Percentiles rank a stretch among this genome's conserved stretches.
phyloP scores from a whole-genome alignment of 2,329 filamentous ascomycete genomes.

The Phyllosticta capitalensis region DNA sequence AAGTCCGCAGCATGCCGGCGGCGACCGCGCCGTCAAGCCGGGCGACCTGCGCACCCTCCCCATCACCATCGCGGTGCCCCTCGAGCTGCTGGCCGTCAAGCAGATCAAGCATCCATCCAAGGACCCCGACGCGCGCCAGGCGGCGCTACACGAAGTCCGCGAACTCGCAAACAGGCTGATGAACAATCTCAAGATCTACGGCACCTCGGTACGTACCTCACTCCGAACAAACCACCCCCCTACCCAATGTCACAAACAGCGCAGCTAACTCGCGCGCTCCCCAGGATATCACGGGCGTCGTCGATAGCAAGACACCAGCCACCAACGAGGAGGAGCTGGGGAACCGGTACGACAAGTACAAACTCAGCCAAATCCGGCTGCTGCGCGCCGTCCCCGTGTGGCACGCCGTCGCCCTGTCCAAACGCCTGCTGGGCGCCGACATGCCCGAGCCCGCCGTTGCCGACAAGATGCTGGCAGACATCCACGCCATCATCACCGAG shows the following conservation, averaged over 20 bases:
- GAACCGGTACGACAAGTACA: slow-evolving; percentile 6
- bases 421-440: slow-evolving; percentile 28
- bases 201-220: slow-evolving; percentile 13
- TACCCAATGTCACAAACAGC: too few species aligned
- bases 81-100: slow-evolving; percentile 34
- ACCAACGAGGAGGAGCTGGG: slow-evolving; percentile 3
- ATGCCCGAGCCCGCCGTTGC: slow-evolving; percentile 23
- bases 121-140: slow-evolving; percentile 28
- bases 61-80: slow-evolving; percentile 31
- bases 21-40: neutral
- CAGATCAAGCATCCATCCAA: slow-evolving; percentile 25
- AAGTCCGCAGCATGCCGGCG: slow-evolving; percentile 28
- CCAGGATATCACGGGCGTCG: too few species aligned
- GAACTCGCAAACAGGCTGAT: slow-evolving; percentile 32
- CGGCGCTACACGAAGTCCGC: slow-evolving; percentile 31
- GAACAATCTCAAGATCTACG: slow-evolving; percentile 20
- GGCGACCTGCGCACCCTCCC: slow-evolving; percentile 27
- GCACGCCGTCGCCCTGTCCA: slow-evolving; percentile 36
- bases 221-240: neutral
- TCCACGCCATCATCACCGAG: neutral
- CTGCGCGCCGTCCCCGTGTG: slow-evolving; percentile 26
- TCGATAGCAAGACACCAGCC: too few species aligned
- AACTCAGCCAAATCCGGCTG: slow-evolving; percentile 19
- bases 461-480: neutral
- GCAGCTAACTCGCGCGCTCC: too few species aligned